phyloP scores from a whole-genome alignment of 139 green algal species.

The Auxenochlorella pyrenoidosa region DNA sequence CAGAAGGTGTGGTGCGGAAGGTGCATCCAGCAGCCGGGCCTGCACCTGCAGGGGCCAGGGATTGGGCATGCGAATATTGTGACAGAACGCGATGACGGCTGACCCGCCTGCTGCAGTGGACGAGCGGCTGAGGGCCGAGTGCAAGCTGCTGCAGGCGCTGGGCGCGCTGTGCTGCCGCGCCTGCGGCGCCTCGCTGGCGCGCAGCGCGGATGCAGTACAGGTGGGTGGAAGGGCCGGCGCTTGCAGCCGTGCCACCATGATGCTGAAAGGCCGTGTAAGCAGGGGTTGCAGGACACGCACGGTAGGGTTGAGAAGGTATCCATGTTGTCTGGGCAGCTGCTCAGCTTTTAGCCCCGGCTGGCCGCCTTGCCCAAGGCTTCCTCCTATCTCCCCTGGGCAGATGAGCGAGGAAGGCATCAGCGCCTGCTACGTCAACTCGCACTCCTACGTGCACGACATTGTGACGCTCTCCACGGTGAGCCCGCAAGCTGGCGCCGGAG shows the following conservation, averaged over 20 bases:
- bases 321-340: no score
- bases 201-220: constrained; percentile 21
- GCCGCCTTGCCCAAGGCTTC: no score
- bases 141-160: constrained; percentile 22
- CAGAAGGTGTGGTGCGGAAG: neutral
- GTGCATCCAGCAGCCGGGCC: neutral
- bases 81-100: no score
- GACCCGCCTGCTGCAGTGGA: constrained; percentile 4
- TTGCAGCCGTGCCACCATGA: neutral
- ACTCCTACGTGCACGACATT: constrained; percentile 65
- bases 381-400: constrained; percentile 17
- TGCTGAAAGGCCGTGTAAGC: no score
- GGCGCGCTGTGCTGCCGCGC: constrained; percentile 28
- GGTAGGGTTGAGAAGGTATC: no score
- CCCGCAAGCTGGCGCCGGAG: no score
- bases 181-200: constrained; percentile 20
- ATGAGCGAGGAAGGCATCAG: constrained; percentile 60
- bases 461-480: constrained; percentile 48
- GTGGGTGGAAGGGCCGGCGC: neutral
- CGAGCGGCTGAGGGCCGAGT: constrained; percentile 29
- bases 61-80: no score
- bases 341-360: no score
- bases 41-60: neutral
- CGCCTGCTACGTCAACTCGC: constrained; percentile 54
- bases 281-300: no score